Conservation (phyloP, 306 rosid genomes). For the Trichosanthes cucumerina region DNA sequence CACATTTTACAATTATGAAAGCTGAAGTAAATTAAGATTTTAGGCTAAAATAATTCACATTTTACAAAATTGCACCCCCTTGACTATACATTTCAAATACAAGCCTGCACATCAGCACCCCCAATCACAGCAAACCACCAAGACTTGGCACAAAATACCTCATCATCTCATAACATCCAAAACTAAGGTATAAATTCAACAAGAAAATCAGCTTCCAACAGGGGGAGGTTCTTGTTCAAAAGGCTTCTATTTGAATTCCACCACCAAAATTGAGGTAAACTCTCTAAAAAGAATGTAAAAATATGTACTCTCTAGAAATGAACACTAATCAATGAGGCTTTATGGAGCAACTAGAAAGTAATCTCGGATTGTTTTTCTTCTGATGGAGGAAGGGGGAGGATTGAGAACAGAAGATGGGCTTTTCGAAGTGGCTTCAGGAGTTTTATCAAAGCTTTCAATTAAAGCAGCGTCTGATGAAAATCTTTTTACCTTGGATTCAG, state of each 20-base stretch:
- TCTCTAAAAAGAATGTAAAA: not conserved
- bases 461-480: conserved; percentile 22
- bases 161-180: conserved; percentile 4
- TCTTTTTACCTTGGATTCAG: conserved; percentile 36
- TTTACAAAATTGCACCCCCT: conserved; percentile 1
- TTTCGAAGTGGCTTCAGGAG: conserved; percentile 58
- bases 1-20: too few species aligned
- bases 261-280: not conserved
- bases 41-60: not conserved
- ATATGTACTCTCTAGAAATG: not conserved
- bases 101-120: conserved; percentile 28
- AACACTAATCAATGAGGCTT: not conserved
- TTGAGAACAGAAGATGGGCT: conserved; percentile 91
- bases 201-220: not conserved
- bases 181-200: not conserved
- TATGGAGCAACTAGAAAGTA: conserved; percentile 54
- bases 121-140: not conserved
- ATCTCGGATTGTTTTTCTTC: conserved; percentile 77
- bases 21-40: too few species aligned
- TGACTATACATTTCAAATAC: conserved; percentile 17
- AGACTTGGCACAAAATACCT: not conserved
- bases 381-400: conserved; percentile 78
- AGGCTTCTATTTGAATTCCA: conserved; percentile 2
- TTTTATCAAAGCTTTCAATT: conserved; percentile 36
- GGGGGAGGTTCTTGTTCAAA: not conserved